Percentiles rank a stretch among this genome's conserved stretches.
Conservation (phyloP, 345 rosid genomes). For the Draba incana region DNA sequence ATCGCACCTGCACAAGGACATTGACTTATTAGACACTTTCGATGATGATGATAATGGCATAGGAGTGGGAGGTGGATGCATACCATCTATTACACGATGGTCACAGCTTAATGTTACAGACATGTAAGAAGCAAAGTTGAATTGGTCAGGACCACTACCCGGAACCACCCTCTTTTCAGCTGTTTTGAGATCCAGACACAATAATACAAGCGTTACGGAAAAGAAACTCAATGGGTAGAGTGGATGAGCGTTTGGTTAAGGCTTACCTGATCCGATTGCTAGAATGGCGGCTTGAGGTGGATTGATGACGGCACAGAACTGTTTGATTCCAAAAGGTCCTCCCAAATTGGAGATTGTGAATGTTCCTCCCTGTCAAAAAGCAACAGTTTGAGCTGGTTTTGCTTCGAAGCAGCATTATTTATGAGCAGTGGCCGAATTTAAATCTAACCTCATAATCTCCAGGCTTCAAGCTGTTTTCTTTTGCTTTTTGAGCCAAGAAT, state of each 20-base stretch:
- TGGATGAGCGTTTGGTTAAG: constrained; percentile 7
- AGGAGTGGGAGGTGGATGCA: constrained; percentile 8
- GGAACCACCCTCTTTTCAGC: constrained; percentile 94
- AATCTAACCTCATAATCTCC: constrained; percentile 80
- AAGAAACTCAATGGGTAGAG: constrained; percentile 11
- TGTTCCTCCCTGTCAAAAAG: constrained; percentile 80
- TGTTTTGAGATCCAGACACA: constrained; percentile 43
- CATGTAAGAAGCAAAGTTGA: constrained; percentile 79
- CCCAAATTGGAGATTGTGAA: constrained; percentile 96
- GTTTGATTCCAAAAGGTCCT: constrained; percentile 96
- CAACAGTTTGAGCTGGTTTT: constrained; percentile 14
- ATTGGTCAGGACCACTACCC: constrained; percentile 64
- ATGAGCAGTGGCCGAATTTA: constrained; percentile 10
- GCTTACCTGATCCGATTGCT: constrained; percentile 87
- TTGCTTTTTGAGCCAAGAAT: constrained; percentile 80
- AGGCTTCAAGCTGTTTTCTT: constrained; percentile 82
- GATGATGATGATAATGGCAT: constrained; percentile 4
- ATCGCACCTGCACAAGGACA: constrained; percentile 61
- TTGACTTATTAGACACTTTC: not conserved
- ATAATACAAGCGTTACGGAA: not conserved
- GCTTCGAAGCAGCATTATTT: not conserved
- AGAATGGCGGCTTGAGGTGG: constrained; percentile 98
- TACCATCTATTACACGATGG: constrained; percentile 98
- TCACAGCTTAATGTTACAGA: constrained; percentile 91
- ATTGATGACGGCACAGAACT: constrained; percentile 90